These are phyloP conservation scores for Penicillium sp. DNA, from an alignment of 2,329 filamentous ascomycete species.

Conservation along the genomic window DNA sequence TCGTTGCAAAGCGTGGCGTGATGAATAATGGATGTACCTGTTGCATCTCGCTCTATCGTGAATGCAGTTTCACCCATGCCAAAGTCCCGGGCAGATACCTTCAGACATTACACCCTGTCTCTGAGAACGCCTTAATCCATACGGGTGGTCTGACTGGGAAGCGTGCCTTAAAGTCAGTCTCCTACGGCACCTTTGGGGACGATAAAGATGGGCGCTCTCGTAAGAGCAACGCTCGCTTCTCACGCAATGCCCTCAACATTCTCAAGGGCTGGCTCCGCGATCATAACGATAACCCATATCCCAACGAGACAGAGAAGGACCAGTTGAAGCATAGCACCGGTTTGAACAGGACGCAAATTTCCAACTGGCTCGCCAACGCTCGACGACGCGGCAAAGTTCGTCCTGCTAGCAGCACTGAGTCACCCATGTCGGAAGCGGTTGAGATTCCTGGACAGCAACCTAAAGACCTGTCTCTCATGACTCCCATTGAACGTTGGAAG, in stretches of 20 bases:
- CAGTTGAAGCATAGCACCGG: conserved; percentile 72
- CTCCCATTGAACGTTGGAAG: conserved; percentile 65
- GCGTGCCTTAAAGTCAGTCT: conserved; percentile 41
- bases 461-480: conserved; percentile 50
- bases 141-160: conserved; percentile 39
- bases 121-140: conserved; percentile 40
- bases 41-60: conserved; percentile 45
- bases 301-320: conserved; percentile 81
- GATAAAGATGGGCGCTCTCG: conserved; percentile 43
- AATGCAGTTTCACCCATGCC: conserved; percentile 46
- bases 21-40: conserved; percentile 46
- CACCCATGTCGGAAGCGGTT: conserved; percentile 66
- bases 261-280: conserved; percentile 80
- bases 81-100: conserved; percentile 41
- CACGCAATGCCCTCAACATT: conserved; percentile 71
- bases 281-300: conserved; percentile 79
- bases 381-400: conserved; percentile 75
- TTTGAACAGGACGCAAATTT: conserved; percentile 76
- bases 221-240: conserved; percentile 72
- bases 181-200: conserved; percentile 32
- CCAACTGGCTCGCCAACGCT: conserved; percentile 89
- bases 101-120: conserved; percentile 44
- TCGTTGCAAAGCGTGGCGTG: conserved; percentile 43
- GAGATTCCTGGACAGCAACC: conserved; percentile 62
- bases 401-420: conserved; percentile 58